Base-by-base conservation (phyloP, 306 rosid species). In the Gillenia trifoliata region DNA sequence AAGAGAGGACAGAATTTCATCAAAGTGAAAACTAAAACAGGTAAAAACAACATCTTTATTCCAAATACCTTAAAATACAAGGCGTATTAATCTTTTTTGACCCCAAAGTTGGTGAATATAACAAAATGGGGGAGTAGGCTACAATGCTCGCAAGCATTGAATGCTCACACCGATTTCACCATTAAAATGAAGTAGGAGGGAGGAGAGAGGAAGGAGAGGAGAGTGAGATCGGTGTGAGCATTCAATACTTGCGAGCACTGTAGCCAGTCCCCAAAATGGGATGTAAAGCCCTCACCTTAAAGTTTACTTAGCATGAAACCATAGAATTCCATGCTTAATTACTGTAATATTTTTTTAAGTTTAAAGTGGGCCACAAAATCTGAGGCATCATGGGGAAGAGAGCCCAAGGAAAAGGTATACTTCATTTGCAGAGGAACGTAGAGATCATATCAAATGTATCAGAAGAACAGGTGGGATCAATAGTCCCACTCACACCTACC, bases 331-430 rank as follows among this genome's bases (percentile, higher is more conserved):
- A 41, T 33, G 64, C 50, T 43, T 19, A 11, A 56, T 9, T 63
- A 50, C 57, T 31, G 3, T 17, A 60, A 16, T 16, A 8, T 2
- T 7, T 19, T 41, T 61, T 33, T 22, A 8, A 19, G 15, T 62
- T 30, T 62, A 20, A 50, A 67, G 78, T 75, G 81, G 85, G 81
- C 41, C 79, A 67, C 7, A 22, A 72, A 72, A 72, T 57, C 56
- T 17, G 56, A 38, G 30, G 20, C 75, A 71, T 34, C 0, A 52
- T 63, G 72, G 43, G 34, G 26, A 38, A 40, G 31, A 7, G 26
- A 62, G 71, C 70, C 74, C 73, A n/a, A 66, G 26, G 15, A 23
- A 71, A 38, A 20, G 66, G 26, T 29, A n/a, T 16, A 55, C 20
- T 60, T 55, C 20, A 84, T 65, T 69, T 49, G 61, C 74, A 56